phyloP scores from a whole-genome alignment of 2,329 filamentous ascomycete species.

The Metarhizium rileyi region DNA sequence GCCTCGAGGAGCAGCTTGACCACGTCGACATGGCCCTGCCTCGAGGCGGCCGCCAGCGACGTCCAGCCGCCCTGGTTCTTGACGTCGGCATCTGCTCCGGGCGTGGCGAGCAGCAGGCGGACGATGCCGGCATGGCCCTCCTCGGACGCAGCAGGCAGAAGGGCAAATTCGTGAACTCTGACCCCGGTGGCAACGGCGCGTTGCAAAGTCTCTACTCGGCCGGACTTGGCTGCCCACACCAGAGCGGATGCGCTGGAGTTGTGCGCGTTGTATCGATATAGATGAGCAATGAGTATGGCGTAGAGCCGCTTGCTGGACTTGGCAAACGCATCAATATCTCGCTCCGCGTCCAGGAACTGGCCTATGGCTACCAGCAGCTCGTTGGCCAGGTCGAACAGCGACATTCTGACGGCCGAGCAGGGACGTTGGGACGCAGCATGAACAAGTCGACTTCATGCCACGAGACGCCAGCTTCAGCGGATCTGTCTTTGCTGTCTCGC shows the following conservation, averaged over 20 bases:
- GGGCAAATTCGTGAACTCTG: neutral
- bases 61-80: conserved; percentile 6
- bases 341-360: neutral
- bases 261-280: conserved; percentile 5
- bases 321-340: conserved; percentile 4
- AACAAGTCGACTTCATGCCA: neutral
- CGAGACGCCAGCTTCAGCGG: neutral
- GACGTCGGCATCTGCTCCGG: conserved; percentile 3
- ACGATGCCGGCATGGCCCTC: neutral
- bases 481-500: too few relatives aligned
- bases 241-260: conserved; percentile 1
- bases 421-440: neutral
- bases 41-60: conserved; percentile 7
- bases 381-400: conserved; percentile 6
- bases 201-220: conserved; percentile 1
- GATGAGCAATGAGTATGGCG: neutral
- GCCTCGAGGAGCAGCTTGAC: conserved; percentile 5
- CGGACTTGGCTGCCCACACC: conserved; percentile 5
- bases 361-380: conserved; percentile 6
- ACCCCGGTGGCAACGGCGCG: conserved; percentile 5
- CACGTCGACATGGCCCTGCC: conserved; percentile 3
- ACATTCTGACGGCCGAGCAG: neutral
- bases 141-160: conserved; percentile 6
- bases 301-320: conserved; percentile 4
- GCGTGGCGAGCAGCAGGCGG: conserved; percentile 1